Conservation (phyloP, 345 rosid species). For the Acer saccharum region DNA sequence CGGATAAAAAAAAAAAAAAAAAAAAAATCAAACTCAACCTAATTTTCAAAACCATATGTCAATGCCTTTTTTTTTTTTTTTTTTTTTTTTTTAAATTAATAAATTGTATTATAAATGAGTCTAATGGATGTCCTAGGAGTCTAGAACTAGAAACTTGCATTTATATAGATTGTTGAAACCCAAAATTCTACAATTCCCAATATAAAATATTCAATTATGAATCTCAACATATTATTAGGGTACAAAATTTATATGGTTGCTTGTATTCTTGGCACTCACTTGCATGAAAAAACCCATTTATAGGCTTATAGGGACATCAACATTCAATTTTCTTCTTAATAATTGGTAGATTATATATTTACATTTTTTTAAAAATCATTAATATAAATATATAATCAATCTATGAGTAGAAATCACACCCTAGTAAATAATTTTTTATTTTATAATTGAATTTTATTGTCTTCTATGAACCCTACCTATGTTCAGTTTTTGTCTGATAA, state of each 20-base stretch:
- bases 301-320: background rate
- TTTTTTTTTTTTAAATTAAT: no score
- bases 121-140: background rate
- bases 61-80: no score
- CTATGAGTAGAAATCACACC: background rate
- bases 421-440: constrained; percentile 3
- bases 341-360: background rate
- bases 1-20: no score
- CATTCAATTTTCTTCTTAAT: background rate
- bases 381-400: background rate
- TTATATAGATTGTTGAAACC: background rate
- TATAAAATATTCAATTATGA: constrained; percentile 12
- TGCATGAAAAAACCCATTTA: background rate
- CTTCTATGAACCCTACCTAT: constrained; percentile 13
- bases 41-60: background rate
- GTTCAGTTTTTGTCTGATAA: constrained; percentile 38
- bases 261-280: constrained; percentile 15
- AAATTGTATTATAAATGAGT: background rate
- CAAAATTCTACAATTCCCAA: constrained; percentile 30
- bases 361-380: background rate
- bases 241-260: constrained; percentile 12
- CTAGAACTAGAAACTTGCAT: constrained; percentile 8
- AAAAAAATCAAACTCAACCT: no score
- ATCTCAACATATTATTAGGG: background rate
- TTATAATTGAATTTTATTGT: constrained; percentile 14